phyloP scores from a whole-genome alignment of 2,329 filamentous ascomycete genomes.

The Cladosporium sp. region DNA sequence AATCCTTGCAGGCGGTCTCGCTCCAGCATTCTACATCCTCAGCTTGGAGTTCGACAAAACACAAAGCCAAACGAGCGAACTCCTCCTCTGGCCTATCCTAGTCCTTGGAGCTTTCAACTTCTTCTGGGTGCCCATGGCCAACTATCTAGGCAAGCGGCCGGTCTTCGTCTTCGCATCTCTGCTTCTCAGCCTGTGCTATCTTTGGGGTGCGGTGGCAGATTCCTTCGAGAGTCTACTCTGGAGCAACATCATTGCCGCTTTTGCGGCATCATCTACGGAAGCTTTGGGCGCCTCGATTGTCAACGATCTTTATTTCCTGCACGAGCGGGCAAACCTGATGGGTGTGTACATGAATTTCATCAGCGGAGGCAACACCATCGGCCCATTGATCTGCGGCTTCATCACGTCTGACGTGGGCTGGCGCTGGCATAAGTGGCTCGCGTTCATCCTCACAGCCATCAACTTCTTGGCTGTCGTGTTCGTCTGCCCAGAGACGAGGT shows the following conservation, averaged over 20 bases:
- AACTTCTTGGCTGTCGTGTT: constrained; percentile 42
- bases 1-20: constrained; percentile 39
- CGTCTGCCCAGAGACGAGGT: constrained; percentile 44
- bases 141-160: constrained; percentile 51
- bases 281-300: constrained; percentile 47
- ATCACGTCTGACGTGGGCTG: constrained; percentile 45
- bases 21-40: constrained; percentile 48
- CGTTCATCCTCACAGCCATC: constrained; percentile 35
- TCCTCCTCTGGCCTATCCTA: constrained; percentile 47
- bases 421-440: constrained; percentile 47
- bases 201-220: constrained; percentile 50
- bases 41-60: constrained; percentile 50
- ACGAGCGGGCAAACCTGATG: constrained; percentile 42
- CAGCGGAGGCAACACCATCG: constrained; percentile 44
- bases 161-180: constrained; percentile 49
- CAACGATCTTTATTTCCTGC: constrained; percentile 38
- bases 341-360: constrained; percentile 46
- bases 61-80: constrained; percentile 46
- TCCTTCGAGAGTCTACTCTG: constrained; percentile 49
- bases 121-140: constrained; percentile 54
- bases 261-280: constrained; percentile 50
- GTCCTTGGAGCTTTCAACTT: constrained; percentile 56
- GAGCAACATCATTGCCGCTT: constrained; percentile 50
- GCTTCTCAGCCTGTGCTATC: constrained; percentile 49
- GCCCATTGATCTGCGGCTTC: constrained; percentile 44